phyloP scores from a whole-genome alignment of 176 grass and related monocot species.

The Oryza meridionalis region DNA sequence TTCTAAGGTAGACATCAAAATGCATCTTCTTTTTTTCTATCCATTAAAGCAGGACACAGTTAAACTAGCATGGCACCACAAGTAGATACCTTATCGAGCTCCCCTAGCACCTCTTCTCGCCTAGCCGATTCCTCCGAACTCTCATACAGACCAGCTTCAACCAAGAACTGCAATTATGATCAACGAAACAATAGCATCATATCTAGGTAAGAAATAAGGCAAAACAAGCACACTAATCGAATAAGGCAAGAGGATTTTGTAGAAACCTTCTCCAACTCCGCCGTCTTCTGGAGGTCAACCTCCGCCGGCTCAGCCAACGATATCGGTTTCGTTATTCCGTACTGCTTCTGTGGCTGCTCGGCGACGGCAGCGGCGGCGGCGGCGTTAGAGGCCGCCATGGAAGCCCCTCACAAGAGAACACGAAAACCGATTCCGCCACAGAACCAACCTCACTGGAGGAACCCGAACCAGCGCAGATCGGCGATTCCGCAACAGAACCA shows the following conservation, averaged over 20 bases:
- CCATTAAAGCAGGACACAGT: neutral
- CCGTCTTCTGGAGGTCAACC: slow-evolving; percentile 61
- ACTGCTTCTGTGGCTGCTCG: slow-evolving; percentile 41
- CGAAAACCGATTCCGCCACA: neutral
- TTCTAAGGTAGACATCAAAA: neutral
- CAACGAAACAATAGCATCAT: neutral
- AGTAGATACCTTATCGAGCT: slow-evolving; percentile 72
- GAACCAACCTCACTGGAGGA: neutral
- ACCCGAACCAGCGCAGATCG: neutral
- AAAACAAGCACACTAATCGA: neutral
- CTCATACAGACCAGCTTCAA: slow-evolving; percentile 68
- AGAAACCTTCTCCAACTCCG: slow-evolving; percentile 63
- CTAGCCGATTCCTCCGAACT: slow-evolving; percentile 59
- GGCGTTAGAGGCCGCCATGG: slow-evolving; percentile 47
- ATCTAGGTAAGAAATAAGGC: slow-evolving; percentile 4
- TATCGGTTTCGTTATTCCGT: slow-evolving; percentile 70
- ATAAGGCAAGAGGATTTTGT: neutral
- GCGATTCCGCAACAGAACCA: neutral
- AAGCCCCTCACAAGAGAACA: neutral
- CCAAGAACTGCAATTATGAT: slow-evolving; percentile 64
- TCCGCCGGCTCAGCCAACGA: slow-evolving; percentile 66
- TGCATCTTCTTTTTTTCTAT: neutral
- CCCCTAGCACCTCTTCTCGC: slow-evolving; percentile 66
- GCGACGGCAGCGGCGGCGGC: too few relatives aligned
- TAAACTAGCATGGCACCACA: neutral